phyloP scores from a whole-genome alignment of 108 stramenopile species.

The Cyclostephanos invisitatus region DNA sequence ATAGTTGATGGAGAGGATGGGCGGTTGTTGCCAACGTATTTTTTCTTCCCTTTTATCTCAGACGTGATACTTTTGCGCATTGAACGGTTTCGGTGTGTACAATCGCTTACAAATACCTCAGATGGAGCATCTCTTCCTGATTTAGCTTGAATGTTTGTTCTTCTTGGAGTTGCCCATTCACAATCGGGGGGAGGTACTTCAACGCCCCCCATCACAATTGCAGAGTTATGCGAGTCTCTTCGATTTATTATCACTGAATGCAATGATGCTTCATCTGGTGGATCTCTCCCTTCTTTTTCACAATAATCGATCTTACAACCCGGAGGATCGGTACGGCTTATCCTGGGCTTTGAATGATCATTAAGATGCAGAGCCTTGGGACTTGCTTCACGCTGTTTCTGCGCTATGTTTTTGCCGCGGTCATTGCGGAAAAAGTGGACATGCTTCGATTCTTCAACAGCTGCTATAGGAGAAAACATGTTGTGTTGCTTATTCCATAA shows the following conservation, averaged over 20 bases:
- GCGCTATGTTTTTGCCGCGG: not conserved
- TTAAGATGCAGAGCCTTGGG: not conserved
- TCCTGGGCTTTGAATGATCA: not conserved
- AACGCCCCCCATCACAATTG: not conserved
- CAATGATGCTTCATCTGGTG: not conserved
- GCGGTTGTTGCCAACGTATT: not conserved
- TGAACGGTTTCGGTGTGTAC: not conserved
- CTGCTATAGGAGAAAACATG: constrained; percentile 12
- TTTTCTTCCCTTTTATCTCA: not conserved
- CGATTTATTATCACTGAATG: not conserved
- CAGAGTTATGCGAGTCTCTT: not conserved
- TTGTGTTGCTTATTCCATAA: not conserved
- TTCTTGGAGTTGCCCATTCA: not conserved
- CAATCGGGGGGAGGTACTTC: not conserved
- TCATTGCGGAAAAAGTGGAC: not conserved
- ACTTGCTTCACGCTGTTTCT: not conserved
- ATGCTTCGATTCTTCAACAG: not conserved
- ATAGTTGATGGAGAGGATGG: not conserved
- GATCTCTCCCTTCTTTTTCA: constrained; percentile 1
- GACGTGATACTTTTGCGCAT: not conserved
- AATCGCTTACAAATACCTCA: not conserved
- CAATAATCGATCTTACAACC: constrained; percentile 2
- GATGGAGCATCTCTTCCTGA: constrained; percentile 1
- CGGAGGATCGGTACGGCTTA: constrained; percentile 11
- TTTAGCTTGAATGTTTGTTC: not conserved